phyloP scores from a whole-genome alignment of 257 asterid genomes.

The Penstemon davidsonii region DNA sequence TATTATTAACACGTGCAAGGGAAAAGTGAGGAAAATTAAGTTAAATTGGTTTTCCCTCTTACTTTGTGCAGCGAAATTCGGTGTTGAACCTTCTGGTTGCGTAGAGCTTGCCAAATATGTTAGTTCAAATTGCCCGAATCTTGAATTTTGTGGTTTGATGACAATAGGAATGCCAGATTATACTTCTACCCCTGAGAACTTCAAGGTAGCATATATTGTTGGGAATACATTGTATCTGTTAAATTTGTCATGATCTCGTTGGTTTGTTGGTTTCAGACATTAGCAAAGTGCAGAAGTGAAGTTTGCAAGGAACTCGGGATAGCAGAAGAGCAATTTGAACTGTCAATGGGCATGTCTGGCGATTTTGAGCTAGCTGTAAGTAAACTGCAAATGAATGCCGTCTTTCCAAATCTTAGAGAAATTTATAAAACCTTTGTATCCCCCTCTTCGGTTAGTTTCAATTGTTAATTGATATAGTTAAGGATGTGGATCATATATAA shows the following conservation, averaged over 20 bases:
- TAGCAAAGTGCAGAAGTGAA: slow-evolving; percentile 74
- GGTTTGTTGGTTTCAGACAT: slow-evolving; percentile 51
- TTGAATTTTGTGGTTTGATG: slow-evolving; percentile 88
- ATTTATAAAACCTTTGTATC: not conserved
- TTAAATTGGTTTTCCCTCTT: slow-evolving; percentile 16
- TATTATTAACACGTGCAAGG: not conserved
- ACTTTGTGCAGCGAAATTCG: slow-evolving; percentile 72
- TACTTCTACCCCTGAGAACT: slow-evolving; percentile 93
- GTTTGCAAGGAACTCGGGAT: slow-evolving; percentile 77
- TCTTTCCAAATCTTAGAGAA: not conserved
- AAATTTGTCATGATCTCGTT: slow-evolving; percentile 24
- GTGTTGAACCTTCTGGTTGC: slow-evolving; percentile 76
- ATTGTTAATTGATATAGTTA: not conserved
- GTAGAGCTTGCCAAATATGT: slow-evolving; percentile 74
- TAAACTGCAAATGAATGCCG: slow-evolving; percentile 6
- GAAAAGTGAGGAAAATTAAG: slow-evolving; percentile 11
- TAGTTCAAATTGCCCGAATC: slow-evolving; percentile 68
- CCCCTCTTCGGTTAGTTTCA: not conserved
- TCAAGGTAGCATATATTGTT: slow-evolving; percentile 54
- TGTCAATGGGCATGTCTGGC: slow-evolving; percentile 99
- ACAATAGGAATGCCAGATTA: slow-evolving; percentile 97
- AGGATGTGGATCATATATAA: not conserved
- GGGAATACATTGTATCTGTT: slow-evolving; percentile 2
- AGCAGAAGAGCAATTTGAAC: slow-evolving; percentile 70
- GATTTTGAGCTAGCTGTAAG: slow-evolving; percentile 96